Conservation (phyloP, 1,284 basidiomycete genomes). For the Microbotryum lychnidis-dioicae region DNA sequence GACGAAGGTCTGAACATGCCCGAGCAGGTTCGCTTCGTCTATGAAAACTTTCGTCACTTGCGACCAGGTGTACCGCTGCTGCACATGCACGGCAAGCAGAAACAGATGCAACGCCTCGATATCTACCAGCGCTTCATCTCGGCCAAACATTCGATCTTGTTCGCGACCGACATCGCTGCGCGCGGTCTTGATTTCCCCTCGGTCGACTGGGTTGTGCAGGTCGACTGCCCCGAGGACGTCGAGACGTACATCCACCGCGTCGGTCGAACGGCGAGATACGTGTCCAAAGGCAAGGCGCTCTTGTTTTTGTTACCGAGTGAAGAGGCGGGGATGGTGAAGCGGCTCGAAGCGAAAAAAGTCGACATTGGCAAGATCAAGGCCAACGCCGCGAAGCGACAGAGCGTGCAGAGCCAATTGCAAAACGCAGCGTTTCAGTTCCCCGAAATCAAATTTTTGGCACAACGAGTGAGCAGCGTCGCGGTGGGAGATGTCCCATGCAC, state of each 20-base stretch:
- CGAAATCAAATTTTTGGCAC: constrained; percentile 94
- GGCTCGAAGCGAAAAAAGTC: constrained; percentile 64
- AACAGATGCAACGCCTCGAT: constrained; percentile 75
- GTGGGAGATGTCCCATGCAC: no score
- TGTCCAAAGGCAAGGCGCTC: constrained; percentile 78
- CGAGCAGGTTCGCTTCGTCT: constrained; percentile 75
- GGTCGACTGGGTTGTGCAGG: constrained; percentile 94
- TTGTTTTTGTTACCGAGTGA: constrained; percentile 81
- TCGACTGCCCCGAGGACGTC: constrained; percentile 97
- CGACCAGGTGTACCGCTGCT: constrained; percentile 87
- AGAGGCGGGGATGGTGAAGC: constrained; percentile 74
- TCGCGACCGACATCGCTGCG: constrained; percentile 96
- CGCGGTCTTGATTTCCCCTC: constrained; percentile 94
- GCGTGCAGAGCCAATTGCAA: constrained; percentile 80
- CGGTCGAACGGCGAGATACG: constrained; percentile 88
- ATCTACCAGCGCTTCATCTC: constrained; percentile 75
- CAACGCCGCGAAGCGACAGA: constrained; percentile 77
- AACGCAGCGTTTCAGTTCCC: constrained; percentile 90
- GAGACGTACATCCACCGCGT: constrained; percentile 98
- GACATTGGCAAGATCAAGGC: constrained; percentile 70
- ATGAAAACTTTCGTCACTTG: constrained; percentile 89
- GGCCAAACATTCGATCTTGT: constrained; percentile 68
- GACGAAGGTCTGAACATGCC: neutral
- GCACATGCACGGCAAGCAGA: constrained; percentile 93
- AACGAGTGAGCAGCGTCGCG: constrained; percentile 56